Evolutionary conservation across 2,329 filamentous ascomycete genomes (phyloP).

Genomic region (Calonectria pseudoturangicola): DNA sequence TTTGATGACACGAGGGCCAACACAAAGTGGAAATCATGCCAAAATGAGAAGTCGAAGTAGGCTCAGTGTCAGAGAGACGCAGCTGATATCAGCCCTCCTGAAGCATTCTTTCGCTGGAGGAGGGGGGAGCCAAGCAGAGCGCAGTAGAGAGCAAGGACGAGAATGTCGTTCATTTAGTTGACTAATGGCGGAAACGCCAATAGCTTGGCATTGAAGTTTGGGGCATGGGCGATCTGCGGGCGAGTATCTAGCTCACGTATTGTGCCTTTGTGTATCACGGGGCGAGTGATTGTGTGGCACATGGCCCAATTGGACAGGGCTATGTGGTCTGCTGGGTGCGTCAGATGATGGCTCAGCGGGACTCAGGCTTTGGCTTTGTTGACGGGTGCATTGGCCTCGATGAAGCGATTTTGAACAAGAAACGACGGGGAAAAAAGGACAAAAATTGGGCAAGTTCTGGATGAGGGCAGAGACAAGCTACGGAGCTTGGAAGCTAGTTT

Average conservation of each 20-base stretch:
- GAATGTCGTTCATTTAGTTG: background rate
- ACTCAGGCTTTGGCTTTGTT: background rate
- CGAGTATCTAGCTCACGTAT: background rate
- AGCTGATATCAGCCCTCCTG: background rate
- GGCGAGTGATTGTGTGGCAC: slow-evolving; percentile 14
- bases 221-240: background rate
- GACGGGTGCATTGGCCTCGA: slow-evolving; percentile 22
- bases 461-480: background rate
- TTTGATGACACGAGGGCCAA: background rate
- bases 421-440: background rate
- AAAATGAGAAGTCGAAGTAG: background rate
- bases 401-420: background rate
- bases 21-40: background rate
- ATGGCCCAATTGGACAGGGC: slow-evolving; percentile 9
- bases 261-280: background rate
- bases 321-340: background rate
- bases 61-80: background rate
- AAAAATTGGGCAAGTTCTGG: background rate
- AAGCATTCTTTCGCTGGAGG: background rate
- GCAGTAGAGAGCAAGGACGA: background rate
- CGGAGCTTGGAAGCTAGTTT: background rate
- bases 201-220: background rate
- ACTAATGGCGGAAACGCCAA: background rate
- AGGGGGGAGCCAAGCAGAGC: background rate
- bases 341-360: slow-evolving; percentile 31